Base-by-base conservation (phyloP, 768 basidiomycete genomes). In the Exidia glandulosa region DNA sequence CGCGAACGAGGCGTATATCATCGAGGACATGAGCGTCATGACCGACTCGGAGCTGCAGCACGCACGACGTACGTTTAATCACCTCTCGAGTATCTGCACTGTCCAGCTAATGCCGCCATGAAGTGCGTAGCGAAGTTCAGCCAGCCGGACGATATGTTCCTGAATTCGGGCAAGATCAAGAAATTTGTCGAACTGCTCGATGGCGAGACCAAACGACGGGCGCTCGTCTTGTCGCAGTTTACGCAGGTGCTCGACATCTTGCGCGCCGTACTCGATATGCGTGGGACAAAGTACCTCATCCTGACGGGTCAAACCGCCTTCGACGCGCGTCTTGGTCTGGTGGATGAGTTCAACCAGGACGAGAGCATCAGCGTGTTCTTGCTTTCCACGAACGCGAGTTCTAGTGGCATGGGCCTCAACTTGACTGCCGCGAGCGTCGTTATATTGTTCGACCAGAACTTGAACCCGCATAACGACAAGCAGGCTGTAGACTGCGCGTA, bases 1-100 rank as follows among this genome's bases (percentile, higher is more conserved):
- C 47, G 9, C 47, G n/a, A 48, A 48, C 23, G 47, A 48, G 47
- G 82, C 93, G 31, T 82, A 85, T 62, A 92, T 99, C 57, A 90
- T 92, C 68, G 96, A 99, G 71, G 96, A 99, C 72, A 92, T 99
- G 89, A 83, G 89, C 65, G 87, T 96, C n/a, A 98, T 98, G 95
- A 95, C 93, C 48, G 96, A 99, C 72, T 87, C 93, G 7, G 95
- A 98, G 73, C 77, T 99, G 33, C 92, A 96, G 67, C 73, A 82
- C 45, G 88, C 67, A 80, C 80, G 56, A 83, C 84, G 12, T 96
- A 95, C 75, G 92, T 89, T 81, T 92, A 92, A 59, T 45, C 78
- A 66, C 16, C 16, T 36, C 7, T 36, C 34, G 34, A 36, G 34
- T 7, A 36, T 36, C 16, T 36, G n/a, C n/a, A n/a, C n/a, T 16